phyloP scores from a whole-genome alignment of 345 rosid species.

The Aurinia saxatilis region DNA sequence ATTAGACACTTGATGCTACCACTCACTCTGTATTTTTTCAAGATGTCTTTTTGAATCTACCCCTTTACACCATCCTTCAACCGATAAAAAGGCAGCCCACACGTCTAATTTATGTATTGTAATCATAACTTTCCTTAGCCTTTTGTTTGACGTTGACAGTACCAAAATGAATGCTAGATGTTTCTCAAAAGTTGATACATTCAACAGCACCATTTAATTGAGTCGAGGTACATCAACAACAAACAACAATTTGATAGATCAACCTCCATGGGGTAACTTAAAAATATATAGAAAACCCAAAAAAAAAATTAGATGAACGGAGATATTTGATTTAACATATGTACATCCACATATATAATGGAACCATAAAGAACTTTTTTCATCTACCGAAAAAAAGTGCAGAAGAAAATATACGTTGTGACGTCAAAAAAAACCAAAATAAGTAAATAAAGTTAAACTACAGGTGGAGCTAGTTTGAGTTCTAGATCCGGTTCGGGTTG shows the following conservation, averaged over 20 bases:
- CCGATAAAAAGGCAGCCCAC: neutral
- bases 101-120: neutral
- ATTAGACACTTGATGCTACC: conserved; percentile 26
- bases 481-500: conserved; percentile 52
- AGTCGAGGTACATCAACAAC: neutral
- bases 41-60: neutral
- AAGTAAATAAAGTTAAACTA: neutral
- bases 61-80: too few relatives aligned
- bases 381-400: neutral
- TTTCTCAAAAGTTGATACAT: neutral
- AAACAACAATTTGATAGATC: neutral
- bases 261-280: neutral
- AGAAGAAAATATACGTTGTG: neutral
- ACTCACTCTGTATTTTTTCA: neutral
- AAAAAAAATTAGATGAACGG: neutral
- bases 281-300: neutral
- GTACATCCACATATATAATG: conserved; percentile 4
- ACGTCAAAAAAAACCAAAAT: neutral
- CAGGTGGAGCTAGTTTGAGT: conserved; percentile 66
- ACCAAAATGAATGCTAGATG: neutral
- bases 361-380: neutral
- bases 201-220: conserved; percentile 14
- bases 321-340: neutral
- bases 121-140: too few relatives aligned
- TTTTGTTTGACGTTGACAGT: conserved; percentile 16